A percentile compares a stretch with the other conserved stretches of the same genome.
phyloP scores from a whole-genome alignment of 495 filamentous ascomycete genomes.

The Chaetomium fimeti region DNA sequence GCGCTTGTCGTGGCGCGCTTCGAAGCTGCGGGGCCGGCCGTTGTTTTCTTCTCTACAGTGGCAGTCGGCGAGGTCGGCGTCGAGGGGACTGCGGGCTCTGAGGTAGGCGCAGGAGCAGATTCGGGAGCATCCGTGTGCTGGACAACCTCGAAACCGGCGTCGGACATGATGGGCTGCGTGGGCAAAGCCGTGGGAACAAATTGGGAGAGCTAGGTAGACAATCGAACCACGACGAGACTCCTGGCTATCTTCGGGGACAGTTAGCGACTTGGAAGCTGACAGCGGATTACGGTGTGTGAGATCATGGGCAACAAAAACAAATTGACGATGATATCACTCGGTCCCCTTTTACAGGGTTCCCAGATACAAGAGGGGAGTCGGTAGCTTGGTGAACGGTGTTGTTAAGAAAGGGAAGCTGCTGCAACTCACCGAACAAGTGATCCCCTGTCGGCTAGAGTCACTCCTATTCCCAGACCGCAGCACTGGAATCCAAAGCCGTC shows the following conservation, averaged over 20 bases:
- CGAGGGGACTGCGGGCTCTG: neutral
- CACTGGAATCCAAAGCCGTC: neutral
- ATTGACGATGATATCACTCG: neutral
- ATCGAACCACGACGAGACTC: neutral
- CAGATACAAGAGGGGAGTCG: neutral
- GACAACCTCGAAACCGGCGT: constrained; percentile 44
- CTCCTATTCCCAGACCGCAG: constrained; percentile 15
- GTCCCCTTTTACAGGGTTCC: neutral
- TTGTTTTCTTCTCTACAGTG: constrained; percentile 35
- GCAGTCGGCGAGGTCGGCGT: constrained; percentile 34
- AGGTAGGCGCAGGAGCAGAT: constrained; percentile 29
- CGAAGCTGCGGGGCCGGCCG: constrained; percentile 25
- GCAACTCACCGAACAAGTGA: constrained; percentile 15
- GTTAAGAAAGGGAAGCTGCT: neutral
- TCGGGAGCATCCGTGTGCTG: constrained; percentile 42
- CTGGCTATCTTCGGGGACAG: neutral
- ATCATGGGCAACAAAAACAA: constrained; percentile 17
- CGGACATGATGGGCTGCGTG: constrained; percentile 43
- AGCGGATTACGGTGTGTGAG: constrained; percentile 2
- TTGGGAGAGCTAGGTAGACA: neutral
- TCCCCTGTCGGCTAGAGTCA: neutral
- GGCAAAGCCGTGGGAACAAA: neutral
- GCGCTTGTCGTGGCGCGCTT: constrained; percentile 34
- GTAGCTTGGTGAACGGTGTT: neutral
- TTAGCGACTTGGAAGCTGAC: constrained; percentile 5